Base-by-base conservation (phyloP, 2,329 filamentous ascomycete species). In the Bertia moriformis region DNA sequence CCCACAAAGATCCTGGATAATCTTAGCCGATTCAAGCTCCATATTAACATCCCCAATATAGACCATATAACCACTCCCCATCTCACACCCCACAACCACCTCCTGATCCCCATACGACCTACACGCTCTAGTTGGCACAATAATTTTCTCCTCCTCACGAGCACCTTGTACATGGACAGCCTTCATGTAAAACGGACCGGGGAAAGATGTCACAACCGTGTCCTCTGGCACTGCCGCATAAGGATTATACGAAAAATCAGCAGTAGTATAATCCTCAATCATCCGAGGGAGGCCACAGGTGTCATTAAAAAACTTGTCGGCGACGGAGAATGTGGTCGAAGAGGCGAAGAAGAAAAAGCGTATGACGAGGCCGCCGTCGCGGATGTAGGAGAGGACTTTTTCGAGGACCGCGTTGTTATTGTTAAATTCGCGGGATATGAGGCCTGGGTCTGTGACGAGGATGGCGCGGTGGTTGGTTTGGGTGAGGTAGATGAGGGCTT, bases 31-130 rank as follows among this genome's bases (percentile, higher is more conserved):
- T n/a, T n/a, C n/a, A n/a, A n/a, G n/a, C 30, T 50, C 50, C 2
- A 22, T 18, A 42, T 54, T 54, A 14, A 51, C 48, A 45, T 53
- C 49, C 19, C 52, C 53, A 39, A 47, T 29, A 45, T 54, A 55
- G 18, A 46, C 46, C 33, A 55, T 18, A 37, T 42, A 51, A 17
- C 51, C 51, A 14, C 47, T 27, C 27, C 45, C 51, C 30, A 50
- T 41, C n/a, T 41, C 45, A 4, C 44, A 40, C 39, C 46, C 51
- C 14, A 44, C 51, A 3, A 52, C 45, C 12, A 48, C 46, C 2
- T 48, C 50, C 39, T 52, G 45, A 10, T 41, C 35, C n/a, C 37
- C 10, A 35, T 51, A 41, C 4, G 40, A 42, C 12, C 12, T 37
- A 10, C 29, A 42, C 12, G 44, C 43, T 12, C 30, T 19, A 4